Percentiles rank a stretch among this genome's conserved stretches.
Evolutionary conservation across 148 eudicot genomes (phyloP).

Genomic region (Talinum fruticosum): DNA sequence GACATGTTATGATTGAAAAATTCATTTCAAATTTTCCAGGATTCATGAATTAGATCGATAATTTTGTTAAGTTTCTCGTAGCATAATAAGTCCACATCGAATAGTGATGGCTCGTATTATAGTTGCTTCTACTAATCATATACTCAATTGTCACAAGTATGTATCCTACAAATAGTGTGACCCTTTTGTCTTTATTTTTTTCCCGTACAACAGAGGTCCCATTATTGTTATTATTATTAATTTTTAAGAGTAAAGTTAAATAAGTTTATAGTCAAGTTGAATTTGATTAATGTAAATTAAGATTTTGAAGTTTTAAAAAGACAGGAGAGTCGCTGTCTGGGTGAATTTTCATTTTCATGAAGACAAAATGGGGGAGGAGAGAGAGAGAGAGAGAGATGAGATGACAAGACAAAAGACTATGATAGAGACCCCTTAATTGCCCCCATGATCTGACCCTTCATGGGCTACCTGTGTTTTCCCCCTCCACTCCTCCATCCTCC

Average conservation of each 20-base stretch:
- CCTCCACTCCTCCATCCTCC: neutral
- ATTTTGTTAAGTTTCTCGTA: too few relatives aligned
- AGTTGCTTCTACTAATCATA: neutral
- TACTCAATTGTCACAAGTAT: neutral
- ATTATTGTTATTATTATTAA: too few relatives aligned
- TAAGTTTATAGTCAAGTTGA: too few relatives aligned
- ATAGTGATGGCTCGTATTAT: neutral
- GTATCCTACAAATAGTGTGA: neutral
- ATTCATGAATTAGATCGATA: too few relatives aligned
- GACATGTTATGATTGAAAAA: too few relatives aligned
- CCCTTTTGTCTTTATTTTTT: too few relatives aligned
- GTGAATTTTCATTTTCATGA: neutral
- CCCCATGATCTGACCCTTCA: conserved; percentile 9
- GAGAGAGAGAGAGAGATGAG: neutral
- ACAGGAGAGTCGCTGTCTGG: neutral
- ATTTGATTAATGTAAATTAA: too few relatives aligned
- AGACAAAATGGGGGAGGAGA: neutral
- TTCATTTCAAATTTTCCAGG: too few relatives aligned
- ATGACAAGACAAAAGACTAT: neutral
- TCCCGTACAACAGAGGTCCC: too few relatives aligned
- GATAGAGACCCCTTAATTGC: neutral
- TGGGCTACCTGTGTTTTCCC: neutral
- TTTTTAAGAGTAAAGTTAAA: too few relatives aligned
- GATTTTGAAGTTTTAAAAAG: too few relatives aligned
- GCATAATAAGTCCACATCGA: too few relatives aligned